phyloP scores from a whole-genome alignment of 2,329 filamentous ascomycete species.

The Scytalidium lignicola region DNA sequence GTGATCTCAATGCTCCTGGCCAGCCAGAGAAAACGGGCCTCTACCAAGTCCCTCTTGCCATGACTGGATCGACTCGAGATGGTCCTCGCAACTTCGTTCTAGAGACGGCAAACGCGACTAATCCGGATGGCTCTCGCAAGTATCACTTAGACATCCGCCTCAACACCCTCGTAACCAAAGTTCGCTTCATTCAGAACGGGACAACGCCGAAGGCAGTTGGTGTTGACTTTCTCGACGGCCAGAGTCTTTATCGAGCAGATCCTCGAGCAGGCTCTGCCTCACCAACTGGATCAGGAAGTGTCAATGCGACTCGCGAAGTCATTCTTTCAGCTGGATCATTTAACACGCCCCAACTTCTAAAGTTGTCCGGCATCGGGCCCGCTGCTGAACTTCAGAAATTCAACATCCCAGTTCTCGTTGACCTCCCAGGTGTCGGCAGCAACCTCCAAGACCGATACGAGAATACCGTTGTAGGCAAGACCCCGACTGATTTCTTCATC shows the following conservation, averaged over 20 bases:
- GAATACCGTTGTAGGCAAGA: conserved; percentile 38
- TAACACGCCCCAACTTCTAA: conserved; percentile 42
- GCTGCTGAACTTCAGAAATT: conserved; percentile 32
- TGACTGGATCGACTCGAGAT: conserved; percentile 11
- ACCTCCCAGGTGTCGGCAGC: conserved; percentile 60
- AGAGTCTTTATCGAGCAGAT: conserved; percentile 37
- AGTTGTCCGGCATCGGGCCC: conserved; percentile 41
- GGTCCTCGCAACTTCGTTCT: conserved; percentile 20
- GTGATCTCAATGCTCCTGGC: conserved; percentile 19
- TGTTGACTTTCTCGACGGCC: conserved; percentile 36
- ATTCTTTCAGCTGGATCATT: conserved; percentile 43
- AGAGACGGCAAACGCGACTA: conserved; percentile 14
- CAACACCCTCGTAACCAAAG: conserved; percentile 31
- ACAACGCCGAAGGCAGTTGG: conserved; percentile 32
- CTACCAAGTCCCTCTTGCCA: conserved; percentile 18
- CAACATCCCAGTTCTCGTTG: conserved; percentile 46
- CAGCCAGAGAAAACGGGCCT: conserved; percentile 13
- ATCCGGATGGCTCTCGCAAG: conserved; percentile 13
- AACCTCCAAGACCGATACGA: conserved; percentile 54
- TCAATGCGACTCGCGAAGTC: conserved; percentile 36
- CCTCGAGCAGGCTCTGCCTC: conserved; percentile 27
- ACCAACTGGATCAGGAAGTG: conserved; percentile 22
- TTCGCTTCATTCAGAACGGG: conserved; percentile 31
- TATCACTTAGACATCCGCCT: conserved; percentile 12
- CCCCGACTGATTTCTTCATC: conserved; percentile 32